Evolutionary conservation across 495 filamentous ascomycete genomes (phyloP).

Genomic region (Stereocaulon alpinum): DNA sequence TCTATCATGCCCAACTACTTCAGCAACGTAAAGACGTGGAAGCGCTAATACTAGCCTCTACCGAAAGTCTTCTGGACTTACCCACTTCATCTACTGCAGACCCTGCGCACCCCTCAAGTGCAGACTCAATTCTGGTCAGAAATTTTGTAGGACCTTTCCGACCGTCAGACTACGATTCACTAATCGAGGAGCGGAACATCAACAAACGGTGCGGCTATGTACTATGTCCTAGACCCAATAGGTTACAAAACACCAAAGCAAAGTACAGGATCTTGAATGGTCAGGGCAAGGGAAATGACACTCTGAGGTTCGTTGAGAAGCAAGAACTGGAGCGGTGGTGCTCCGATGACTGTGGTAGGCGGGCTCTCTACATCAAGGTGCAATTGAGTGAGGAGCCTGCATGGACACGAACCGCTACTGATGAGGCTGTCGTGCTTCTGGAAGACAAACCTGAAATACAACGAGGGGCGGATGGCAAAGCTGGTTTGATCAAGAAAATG

Average conservation of each 20-base stretch:
- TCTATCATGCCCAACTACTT: slow-evolving; percentile 71
- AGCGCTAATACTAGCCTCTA: slow-evolving; percentile 55
- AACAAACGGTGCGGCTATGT: slow-evolving; percentile 70
- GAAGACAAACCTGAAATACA: slow-evolving; percentile 37
- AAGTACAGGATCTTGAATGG: slow-evolving; percentile 42
- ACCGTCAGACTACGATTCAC: slow-evolving; percentile 72
- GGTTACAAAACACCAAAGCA: slow-evolving; percentile 33
- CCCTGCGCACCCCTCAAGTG: slow-evolving; percentile 45
- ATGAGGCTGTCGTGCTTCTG: slow-evolving; percentile 41
- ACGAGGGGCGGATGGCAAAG: slow-evolving; percentile 9
- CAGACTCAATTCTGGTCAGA: slow-evolving; percentile 50
- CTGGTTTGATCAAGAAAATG: slow-evolving; percentile 23
- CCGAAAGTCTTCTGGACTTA: slow-evolving; percentile 55
- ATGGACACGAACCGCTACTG: slow-evolving; percentile 53
- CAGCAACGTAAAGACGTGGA: slow-evolving; percentile 68
- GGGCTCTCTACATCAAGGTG: slow-evolving; percentile 73
- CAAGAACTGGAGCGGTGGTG: slow-evolving; percentile 82
- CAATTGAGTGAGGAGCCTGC: slow-evolving; percentile 71
- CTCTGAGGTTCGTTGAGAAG: slow-evolving; percentile 49
- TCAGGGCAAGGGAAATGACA: slow-evolving; percentile 42
- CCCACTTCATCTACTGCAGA: slow-evolving; percentile 40
- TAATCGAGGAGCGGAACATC: slow-evolving; percentile 79
- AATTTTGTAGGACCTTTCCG: slow-evolving; percentile 57
- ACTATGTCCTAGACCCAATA: slow-evolving; percentile 54
- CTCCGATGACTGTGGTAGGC: slow-evolving; percentile 61